Evolutionary conservation across 2,329 filamentous ascomycete genomes (phyloP), one percentile per base, ranked within the genome.

Genomic region (Phaeoacremonium minimum): DNA sequence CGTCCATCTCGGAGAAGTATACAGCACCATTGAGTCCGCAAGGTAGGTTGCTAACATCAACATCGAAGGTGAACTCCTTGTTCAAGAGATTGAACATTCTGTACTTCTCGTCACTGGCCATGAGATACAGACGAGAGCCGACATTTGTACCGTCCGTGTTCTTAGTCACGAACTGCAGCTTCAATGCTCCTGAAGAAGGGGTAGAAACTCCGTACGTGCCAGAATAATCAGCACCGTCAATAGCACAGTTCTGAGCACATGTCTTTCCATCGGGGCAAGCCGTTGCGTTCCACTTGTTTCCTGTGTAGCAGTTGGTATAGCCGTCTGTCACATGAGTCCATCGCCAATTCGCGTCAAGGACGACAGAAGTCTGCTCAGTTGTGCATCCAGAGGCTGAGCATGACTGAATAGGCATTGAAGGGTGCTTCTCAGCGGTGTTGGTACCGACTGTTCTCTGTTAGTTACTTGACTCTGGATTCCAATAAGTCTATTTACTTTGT

Each of bases 11-110:
- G 35, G 64, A 60, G 36, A 73, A 65, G 55, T 83, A 82, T 17
- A 83, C 57, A 22, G 77, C 77, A 36, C 77, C 79, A 56, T 83
- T 83, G 38, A 83, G 57, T 37, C 80, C 80, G 49, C 80, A 83
- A 33, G 75, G 71, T 13, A 82, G 64, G 43, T 72, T 70, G 37
- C 75, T 79, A 30, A 79, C 69, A 53, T 83, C 78, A 7, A 81
- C 77, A 37, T 80, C 75, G 40, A 83, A 77, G 18, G 74, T 75
- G 55, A 83, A 75, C 53, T 83, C 78, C 51, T 75, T 64, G 60
- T 75, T 75, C 36, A 73, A 64, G 37, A 81, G 61, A 46, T 77
- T 68, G 60, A 82, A 74, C 46, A 72, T 64, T 55, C 78, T 57
- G 55, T 83, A 83, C 38, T 69, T 71, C 42, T 60, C 62, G 30